phyloP scores from a whole-genome alignment of 176 grass and related monocot genomes.

The Leersia perrieri region DNA sequence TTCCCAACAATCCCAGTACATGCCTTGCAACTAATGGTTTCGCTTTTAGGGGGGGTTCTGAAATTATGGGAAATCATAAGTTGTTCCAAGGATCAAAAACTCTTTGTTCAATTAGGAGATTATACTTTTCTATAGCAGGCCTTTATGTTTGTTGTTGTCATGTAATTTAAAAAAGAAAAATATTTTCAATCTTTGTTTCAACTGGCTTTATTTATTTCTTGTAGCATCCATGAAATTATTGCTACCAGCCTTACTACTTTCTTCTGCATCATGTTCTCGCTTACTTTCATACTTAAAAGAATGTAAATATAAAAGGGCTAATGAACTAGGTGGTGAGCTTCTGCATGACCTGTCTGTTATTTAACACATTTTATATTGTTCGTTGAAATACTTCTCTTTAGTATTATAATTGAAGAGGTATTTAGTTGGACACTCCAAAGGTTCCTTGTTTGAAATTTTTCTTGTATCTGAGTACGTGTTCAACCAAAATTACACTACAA shows the following conservation, averaged over 20 bases:
- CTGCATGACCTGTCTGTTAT: background rate
- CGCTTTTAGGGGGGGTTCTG: background rate
- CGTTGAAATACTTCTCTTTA: background rate
- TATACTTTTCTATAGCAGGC: background rate
- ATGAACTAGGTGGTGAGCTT: background rate
- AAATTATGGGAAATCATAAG: background rate
- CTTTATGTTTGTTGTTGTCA: background rate
- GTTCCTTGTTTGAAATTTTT: background rate
- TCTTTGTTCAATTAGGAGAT: background rate
- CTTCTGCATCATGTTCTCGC: background rate
- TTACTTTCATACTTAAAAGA: background rate
- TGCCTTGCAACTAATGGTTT: background rate
- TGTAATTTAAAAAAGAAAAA: background rate
- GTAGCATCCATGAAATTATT: background rate
- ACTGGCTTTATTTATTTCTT: background rate
- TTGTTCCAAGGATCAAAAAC: background rate
- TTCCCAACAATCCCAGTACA: background rate
- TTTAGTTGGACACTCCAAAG: conserved; percentile 4
- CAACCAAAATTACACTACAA: background rate
- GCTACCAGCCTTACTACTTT: background rate
- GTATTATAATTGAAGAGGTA: background rate
- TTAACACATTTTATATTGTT: background rate
- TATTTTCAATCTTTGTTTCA: background rate
- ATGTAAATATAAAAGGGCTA: background rate
- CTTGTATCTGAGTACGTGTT: background rate